These are phyloP conservation scores for Aspergillus caelatus DNA, from an alignment of 2,329 filamentous ascomycete genomes.

Conservation along the genomic window DNA sequence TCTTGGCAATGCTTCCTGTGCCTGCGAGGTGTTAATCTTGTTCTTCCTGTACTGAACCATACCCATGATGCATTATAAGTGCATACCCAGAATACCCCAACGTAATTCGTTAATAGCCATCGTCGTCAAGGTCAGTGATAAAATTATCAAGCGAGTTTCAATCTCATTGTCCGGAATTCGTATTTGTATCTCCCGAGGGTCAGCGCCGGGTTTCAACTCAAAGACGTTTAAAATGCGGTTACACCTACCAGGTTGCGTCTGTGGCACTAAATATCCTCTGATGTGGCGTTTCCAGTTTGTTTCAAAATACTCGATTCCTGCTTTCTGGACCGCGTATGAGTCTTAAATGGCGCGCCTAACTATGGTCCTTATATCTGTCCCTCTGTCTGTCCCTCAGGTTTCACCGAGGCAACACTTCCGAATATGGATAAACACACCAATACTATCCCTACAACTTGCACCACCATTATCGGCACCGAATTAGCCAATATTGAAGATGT, in stretches of 20 bases:
- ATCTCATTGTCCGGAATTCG: no score
- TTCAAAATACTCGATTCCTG: not conserved
- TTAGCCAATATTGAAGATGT: conserved; percentile 8
- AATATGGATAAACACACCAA: not conserved
- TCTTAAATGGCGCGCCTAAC: not conserved
- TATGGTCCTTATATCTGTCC: not conserved
- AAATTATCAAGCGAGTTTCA: no score
- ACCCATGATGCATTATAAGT: not conserved
- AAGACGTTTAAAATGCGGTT: not conserved
- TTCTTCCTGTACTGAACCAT: no score
- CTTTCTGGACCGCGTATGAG: not conserved
- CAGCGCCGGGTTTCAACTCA: not conserved
- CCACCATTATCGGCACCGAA: conserved; percentile 10
- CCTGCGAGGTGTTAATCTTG: not conserved
- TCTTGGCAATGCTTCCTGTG: not conserved
- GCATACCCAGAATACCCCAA: not conserved
- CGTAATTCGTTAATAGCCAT: not conserved
- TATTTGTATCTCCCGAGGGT: not conserved
- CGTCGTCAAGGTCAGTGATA: no score
- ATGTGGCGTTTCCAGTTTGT: not conserved
- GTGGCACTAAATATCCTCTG: not conserved
- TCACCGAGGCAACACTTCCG: not conserved
- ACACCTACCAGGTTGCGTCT: not conserved
- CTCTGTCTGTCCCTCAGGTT: not conserved
- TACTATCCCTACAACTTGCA: conserved; percentile 7